These are phyloP conservation scores for Trypanosoma grayi DNA, from an alignment of 208 protist genomes.

Conservation along the genomic window DNA sequence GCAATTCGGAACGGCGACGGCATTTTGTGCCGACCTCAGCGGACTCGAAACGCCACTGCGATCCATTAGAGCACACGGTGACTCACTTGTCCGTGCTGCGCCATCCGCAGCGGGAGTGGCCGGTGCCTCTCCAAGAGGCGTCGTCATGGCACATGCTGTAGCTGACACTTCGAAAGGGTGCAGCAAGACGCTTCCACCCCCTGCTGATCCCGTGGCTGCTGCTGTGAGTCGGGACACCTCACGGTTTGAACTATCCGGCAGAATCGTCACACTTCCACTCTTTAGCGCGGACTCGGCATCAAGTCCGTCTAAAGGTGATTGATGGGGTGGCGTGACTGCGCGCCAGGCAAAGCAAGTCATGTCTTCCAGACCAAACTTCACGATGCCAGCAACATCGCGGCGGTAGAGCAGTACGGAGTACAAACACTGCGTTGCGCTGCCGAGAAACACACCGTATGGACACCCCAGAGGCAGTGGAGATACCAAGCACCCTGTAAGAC, in stretches of 20 bases:
- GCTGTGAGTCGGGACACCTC: not conserved
- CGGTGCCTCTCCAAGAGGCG: not conserved
- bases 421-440: conserved; percentile 42
- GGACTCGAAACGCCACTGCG: not conserved
- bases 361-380: conserved; percentile 60
- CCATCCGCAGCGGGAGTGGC: not conserved
- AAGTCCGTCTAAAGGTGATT: not conserved
- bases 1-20: not conserved
- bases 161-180: not conserved
- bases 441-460: conserved; percentile 63
- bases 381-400: conserved; percentile 65
- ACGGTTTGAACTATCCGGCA: not conserved
- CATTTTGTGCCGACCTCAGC: not conserved
- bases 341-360: conserved; percentile 32
- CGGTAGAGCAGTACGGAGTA: conserved; percentile 54
- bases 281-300: not conserved
- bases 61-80: not conserved
- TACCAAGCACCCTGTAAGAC: conserved; percentile 59
- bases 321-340: not conserved
- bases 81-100: not conserved
- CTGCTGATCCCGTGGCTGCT: not conserved
- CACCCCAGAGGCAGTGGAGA: conserved; percentile 47
- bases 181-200: too few species aligned
- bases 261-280: not conserved
- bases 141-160: not conserved